Evolutionary conservation across 768 basidiomycete genomes (phyloP).

Genomic region (Tulasnella sp.): DNA sequence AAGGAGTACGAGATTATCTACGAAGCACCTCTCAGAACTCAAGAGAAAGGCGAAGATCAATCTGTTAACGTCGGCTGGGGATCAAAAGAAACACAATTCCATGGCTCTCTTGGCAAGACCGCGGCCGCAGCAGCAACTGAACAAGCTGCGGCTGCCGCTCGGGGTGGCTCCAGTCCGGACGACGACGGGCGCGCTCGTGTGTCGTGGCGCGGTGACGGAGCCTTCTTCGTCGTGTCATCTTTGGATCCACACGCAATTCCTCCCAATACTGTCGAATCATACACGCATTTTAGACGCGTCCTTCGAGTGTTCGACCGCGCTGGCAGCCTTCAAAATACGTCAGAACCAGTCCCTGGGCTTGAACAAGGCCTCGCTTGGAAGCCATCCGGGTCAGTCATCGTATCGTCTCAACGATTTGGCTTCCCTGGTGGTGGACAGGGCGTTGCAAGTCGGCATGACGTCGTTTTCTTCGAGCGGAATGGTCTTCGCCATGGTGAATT

Average conservation of each 20-base stretch:
- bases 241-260: constrained; percentile 35
- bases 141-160: constrained; percentile 26
- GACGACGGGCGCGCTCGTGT: constrained; percentile 66
- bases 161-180: constrained; percentile 46
- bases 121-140: constrained; percentile 41
- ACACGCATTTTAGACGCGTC: constrained; percentile 35
- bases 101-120: constrained; percentile 84
- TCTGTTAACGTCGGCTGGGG: constrained; percentile 98
- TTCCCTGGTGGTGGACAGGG: constrained; percentile 58
- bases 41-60: constrained; percentile 81
- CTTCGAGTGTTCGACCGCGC: constrained; percentile 62
- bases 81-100: constrained; percentile 92
- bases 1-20: constrained; percentile 78
- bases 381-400: constrained; percentile 80
- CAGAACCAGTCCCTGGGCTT: constrained; percentile 70
- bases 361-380: constrained; percentile 76
- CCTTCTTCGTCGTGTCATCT: constrained; percentile 76
- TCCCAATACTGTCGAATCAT: constrained; percentile 19
- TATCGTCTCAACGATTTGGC: constrained; percentile 70
- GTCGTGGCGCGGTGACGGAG: constrained; percentile 89
- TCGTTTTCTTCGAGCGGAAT: constrained; percentile 93
- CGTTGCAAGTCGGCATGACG: constrained; percentile 60
- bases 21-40: constrained; percentile 57
- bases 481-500: constrained; percentile 90
- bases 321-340: constrained; percentile 67